Evolutionary conservation across 108 stramenopile genomes (phyloP), one percentile per base, ranked within the genome.

Genomic region (Schizochytrium sp.): DNA sequence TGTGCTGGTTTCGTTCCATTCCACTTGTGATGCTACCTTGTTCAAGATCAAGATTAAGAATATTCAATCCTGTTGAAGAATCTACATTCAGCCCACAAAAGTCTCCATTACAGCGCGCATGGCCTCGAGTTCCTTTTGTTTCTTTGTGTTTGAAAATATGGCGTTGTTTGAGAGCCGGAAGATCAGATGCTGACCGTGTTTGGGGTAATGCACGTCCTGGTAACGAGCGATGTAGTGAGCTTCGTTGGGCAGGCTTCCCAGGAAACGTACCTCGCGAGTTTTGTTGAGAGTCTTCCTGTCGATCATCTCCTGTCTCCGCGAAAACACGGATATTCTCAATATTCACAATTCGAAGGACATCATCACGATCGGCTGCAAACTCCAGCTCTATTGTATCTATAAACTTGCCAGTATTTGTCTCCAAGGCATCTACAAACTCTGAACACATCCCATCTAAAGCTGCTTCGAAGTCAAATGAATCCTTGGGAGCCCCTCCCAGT

Each of bases 381-480:
- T 55, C 47, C 38, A 83, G 76, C 5, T 5, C 40, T 2, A 83
- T 5, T 13, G 15, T n/a, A 5, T 55, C 8, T 1, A 83, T 28
- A 10, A n/a, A 28, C 76, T 10, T 28, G 5, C 76, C 47, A 12
- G 50, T 5, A 17, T 10, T 2, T 13, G 47, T 53, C 3, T 83
- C 76, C 13, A 83, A n/a, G n/a, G 76, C 28, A 5, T 17, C 76
- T 15, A 83, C 76, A 42, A 83, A 55, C 40, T 83, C 76, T 49
- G 50, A 10, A 40, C 50, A 55, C 15, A 83, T 83, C 40, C 76
- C 76, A 28, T 17, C 76, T 10, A 83, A 53, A 7, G 76, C 76
- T 8, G 76, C 13, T 50, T 83, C 76, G 55, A 83, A 49, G 53
- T 83, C 76, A 8, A 83, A 53, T 10, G 53, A 13, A 83, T 83